These are phyloP conservation scores for Kwoniella dejecticola DNA, from an alignment of 768 basidiomycete genomes.

Conservation along the genomic window DNA sequence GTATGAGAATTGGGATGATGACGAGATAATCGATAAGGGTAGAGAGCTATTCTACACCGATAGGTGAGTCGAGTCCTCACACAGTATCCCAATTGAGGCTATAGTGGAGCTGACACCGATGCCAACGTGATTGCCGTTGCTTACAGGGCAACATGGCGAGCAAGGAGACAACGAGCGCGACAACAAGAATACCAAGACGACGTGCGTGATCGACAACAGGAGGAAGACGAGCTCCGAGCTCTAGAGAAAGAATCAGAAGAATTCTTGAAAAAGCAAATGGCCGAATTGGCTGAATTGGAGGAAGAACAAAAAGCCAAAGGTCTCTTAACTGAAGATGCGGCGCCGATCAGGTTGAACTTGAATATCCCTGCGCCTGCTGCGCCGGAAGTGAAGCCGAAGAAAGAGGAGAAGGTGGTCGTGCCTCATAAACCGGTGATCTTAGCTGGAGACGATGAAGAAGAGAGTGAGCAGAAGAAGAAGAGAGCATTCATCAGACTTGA, in stretches of 20 bases:
- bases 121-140: too few species aligned
- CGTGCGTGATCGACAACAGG: conserved; percentile 75
- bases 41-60: conserved; percentile 92
- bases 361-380: conserved; percentile 64
- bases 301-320: conserved; percentile 90
- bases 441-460: conserved; percentile 85
- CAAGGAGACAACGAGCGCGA: conserved; percentile 69
- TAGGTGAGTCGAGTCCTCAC: conserved; percentile 61
- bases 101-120: too few species aligned
- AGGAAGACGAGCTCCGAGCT: conserved; percentile 83
- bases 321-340: conserved; percentile 84
- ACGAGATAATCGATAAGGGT: conserved; percentile 91
- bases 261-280: conserved; percentile 91
- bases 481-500: conserved; percentile 87
- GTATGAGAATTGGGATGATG: conserved; percentile 71
- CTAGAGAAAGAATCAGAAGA: conserved; percentile 87
- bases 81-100: too few species aligned
- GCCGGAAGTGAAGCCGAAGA: conserved; percentile 60
- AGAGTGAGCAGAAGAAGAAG: conserved; percentile 72
- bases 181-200: conserved; percentile 77
- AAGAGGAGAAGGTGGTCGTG: conserved; percentile 52
- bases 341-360: conserved; percentile 75
- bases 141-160: conserved; percentile 79
- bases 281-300: conserved; percentile 88
- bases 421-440: conserved; percentile 55